phyloP scores from a whole-genome alignment of 202 grass and related monocot species.

The Brachypodium distachyon region DNA sequence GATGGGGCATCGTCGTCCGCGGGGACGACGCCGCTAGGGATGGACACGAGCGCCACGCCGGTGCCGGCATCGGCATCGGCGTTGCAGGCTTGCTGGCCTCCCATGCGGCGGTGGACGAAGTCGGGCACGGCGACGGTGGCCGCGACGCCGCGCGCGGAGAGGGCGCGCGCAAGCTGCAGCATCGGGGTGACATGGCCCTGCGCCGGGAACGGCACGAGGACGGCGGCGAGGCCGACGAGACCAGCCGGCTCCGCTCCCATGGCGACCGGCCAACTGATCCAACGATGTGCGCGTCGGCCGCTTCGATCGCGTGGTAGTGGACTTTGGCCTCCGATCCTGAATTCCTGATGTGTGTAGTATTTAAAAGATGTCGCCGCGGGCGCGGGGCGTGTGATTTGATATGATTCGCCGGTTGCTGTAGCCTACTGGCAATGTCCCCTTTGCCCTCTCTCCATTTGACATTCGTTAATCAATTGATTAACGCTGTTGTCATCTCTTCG shows the following conservation, averaged over 20 bases:
- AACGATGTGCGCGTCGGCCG: neutral
- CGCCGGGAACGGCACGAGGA: slow-evolving; percentile 85
- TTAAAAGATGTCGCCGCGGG: neutral
- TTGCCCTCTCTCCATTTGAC: neutral
- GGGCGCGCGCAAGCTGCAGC: slow-evolving; percentile 57
- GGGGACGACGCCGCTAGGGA: slow-evolving; percentile 51
- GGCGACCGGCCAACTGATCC: neutral
- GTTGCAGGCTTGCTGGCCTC: too few species aligned
- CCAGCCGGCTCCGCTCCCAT: slow-evolving; percentile 40
- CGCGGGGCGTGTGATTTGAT: neutral
- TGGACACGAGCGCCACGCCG: slow-evolving; percentile 28
- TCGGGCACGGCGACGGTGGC: slow-evolving; percentile 58
- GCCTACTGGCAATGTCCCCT: neutral
- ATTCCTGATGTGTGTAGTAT: neutral
- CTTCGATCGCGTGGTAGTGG: neutral
- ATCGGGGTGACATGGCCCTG: slow-evolving; percentile 91
- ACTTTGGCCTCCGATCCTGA: neutral
- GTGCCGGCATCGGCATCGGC: too few species aligned
- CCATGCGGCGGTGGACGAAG: slow-evolving; percentile 68
- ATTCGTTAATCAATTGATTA: neutral
- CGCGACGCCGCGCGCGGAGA: slow-evolving; percentile 40
- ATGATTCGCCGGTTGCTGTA: neutral
- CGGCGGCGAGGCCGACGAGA: neutral
- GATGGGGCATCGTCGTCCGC: neutral
- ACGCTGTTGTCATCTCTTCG: neutral